Evolutionary conservation across 108 stramenopile genomes (phyloP).

Genomic region (Schizochytrium sp.): DNA sequence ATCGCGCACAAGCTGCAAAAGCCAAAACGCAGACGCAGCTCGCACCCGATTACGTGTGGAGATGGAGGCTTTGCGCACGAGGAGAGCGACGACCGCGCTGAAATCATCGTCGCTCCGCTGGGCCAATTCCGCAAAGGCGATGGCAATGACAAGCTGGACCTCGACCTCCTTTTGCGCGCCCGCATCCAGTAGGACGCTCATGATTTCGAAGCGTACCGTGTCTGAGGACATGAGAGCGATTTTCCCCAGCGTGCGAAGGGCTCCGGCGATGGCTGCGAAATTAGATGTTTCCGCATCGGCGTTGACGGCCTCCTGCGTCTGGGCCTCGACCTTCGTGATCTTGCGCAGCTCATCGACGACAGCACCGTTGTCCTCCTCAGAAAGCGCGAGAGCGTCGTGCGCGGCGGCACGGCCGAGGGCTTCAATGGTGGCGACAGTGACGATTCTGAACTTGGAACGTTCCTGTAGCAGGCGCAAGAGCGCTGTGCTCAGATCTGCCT

Average conservation of each 20-base stretch:
- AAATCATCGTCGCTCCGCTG: background rate
- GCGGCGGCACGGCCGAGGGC: background rate
- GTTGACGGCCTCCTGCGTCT: background rate
- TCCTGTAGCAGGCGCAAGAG: background rate
- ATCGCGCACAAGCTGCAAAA: background rate
- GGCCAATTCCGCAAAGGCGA: background rate
- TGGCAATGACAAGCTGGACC: background rate
- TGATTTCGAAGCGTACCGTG: background rate
- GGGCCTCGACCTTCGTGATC: background rate
- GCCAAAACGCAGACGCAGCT: background rate
- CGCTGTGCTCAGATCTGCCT: background rate
- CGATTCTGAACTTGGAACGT: background rate
- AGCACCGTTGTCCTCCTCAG: background rate
- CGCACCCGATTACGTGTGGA: background rate
- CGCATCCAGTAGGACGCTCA: background rate
- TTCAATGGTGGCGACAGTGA: background rate
- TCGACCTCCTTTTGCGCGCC: background rate
- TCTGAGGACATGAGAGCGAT: background rate
- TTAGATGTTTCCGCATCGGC: background rate
- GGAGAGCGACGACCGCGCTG: background rate
- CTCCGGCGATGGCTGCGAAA: background rate
- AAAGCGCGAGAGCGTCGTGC: background rate
- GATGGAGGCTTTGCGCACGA: background rate
- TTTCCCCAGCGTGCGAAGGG: background rate
- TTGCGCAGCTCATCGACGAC: background rate